A percentile compares a stretch with the other conserved stretches of the same genome.
These are phyloP conservation scores for Fusarium papillatum DNA, from an alignment of 2,329 filamentous ascomycete species.

Conservation along the genomic window DNA sequence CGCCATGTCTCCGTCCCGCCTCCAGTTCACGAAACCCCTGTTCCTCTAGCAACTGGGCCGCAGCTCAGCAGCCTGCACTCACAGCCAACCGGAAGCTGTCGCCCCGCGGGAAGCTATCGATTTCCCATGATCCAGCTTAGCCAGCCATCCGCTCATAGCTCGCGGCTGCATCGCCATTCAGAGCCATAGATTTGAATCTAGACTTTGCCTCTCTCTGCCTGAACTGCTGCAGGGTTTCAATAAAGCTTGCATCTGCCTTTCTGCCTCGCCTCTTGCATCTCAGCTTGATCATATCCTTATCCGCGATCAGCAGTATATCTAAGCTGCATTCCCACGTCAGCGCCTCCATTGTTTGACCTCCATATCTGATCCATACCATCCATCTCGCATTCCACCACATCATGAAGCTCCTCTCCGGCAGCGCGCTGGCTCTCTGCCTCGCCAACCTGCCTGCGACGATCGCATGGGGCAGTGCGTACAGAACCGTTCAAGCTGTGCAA, in stretches of 20 bases:
- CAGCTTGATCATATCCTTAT: background rate
- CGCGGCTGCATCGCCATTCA: constrained; percentile 15
- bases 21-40: constrained; percentile 15
- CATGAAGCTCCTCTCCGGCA: constrained; percentile 50
- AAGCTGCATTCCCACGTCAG: constrained; percentile 2
- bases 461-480: constrained; percentile 58
- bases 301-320: background rate
- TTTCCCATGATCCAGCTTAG: constrained; percentile 22
- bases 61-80: background rate
- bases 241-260: constrained; percentile 20
- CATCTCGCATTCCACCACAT: constrained; percentile 1
- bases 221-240: background rate
- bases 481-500: background rate
- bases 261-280: background rate
- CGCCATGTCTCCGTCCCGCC: constrained; percentile 15
- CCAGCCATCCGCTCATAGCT: constrained; percentile 25
- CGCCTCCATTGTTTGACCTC: background rate
- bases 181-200: constrained; percentile 19
- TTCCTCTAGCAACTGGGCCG: constrained; percentile 30
- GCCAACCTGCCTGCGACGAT: constrained; percentile 50
- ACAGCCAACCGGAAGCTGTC: constrained; percentile 11
- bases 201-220: constrained; percentile 20
- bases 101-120: constrained; percentile 28
- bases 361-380: background rate
- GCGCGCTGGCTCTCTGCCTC: constrained; percentile 47